Evolutionary conservation across 352 stramenopile genomes (phyloP).

Genomic region (Sclerospora graminicola): DNA sequence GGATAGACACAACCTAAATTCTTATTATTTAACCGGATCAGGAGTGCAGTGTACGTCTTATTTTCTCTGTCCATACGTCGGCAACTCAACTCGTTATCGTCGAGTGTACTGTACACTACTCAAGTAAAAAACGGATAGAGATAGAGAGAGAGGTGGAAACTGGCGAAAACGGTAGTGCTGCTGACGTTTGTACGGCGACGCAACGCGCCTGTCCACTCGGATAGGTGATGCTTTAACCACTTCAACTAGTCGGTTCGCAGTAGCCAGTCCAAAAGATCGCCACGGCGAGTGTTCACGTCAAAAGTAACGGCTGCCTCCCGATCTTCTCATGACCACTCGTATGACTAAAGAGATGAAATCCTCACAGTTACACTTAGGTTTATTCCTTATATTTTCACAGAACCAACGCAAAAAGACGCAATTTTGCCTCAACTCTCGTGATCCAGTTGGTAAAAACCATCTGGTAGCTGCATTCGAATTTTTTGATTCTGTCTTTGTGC

Average conservation of each 20-base stretch:
- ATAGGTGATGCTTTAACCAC: slow-evolving; percentile 16
- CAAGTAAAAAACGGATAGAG: not conserved
- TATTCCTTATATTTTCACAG: too few relatives aligned
- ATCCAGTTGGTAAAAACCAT: slow-evolving; percentile 2
- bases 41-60: slow-evolving; percentile 12
- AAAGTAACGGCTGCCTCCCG: too few relatives aligned
- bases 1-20: too few relatives aligned
- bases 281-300: too few relatives aligned
- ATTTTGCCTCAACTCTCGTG: too few relatives aligned
- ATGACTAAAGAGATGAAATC: too few relatives aligned
- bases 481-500: too few relatives aligned
- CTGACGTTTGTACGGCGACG: slow-evolving; percentile 13
- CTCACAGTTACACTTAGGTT: too few relatives aligned
- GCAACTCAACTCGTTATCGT: slow-evolving; percentile 12
- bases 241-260: slow-evolving; percentile 26
- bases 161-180: slow-evolving; percentile 1
- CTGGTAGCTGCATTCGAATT: too few relatives aligned
- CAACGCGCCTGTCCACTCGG: slow-evolving; percentile 17
- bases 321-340: too few relatives aligned
- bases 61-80: slow-evolving; percentile 16
- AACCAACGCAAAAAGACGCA: too few relatives aligned
- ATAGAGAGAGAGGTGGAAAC: not conserved
- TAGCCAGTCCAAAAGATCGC: slow-evolving; percentile 17
- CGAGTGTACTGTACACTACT: too few relatives aligned
- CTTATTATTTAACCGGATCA: slow-evolving; percentile 1